Percentiles rank a stretch among this genome's conserved stretches.
phyloP scores from a whole-genome alignment of 2,329 filamentous ascomycete species.

The Epichloe baconii region DNA sequence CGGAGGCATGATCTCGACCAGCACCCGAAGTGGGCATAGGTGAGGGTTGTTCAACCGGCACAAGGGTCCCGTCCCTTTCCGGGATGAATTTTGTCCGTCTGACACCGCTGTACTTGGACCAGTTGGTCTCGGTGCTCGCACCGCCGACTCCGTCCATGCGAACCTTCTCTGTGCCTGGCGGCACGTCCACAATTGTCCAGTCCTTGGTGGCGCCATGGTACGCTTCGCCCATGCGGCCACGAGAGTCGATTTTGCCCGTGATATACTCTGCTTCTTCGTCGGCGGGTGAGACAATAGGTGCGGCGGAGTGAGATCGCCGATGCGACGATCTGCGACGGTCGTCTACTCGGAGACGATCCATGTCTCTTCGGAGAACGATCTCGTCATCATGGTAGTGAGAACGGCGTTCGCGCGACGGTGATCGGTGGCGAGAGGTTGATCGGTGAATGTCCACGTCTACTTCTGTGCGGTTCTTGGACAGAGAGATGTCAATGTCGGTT shows the following conservation, averaged over 20 bases:
- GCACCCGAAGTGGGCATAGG: constrained; percentile 11
- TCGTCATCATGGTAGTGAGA: constrained; percentile 47
- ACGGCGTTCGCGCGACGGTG: constrained; percentile 26
- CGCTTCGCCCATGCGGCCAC: constrained; percentile 59
- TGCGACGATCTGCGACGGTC: constrained; percentile 24
- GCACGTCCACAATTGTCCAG: constrained; percentile 76
- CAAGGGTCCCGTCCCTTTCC: constrained; percentile 40
- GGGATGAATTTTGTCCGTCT: constrained; percentile 61
- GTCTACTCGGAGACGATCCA: constrained; percentile 32
- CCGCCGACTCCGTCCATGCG: constrained; percentile 69
- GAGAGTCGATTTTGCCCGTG: constrained; percentile 39
- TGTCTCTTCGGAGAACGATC: constrained; percentile 47
- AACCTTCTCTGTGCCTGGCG: constrained; percentile 71
- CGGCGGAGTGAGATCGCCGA: constrained; percentile 40
- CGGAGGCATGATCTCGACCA: constrained; percentile 28
- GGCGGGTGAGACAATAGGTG: constrained; percentile 25
- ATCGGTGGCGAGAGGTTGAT: constrained; percentile 17
- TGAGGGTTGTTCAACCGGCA: constrained; percentile 14
- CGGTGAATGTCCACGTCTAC: constrained; percentile 45
- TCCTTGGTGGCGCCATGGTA: constrained; percentile 60
- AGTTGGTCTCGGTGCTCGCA: constrained; percentile 62
- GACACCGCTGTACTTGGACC: constrained; percentile 68
- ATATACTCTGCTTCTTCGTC: constrained; percentile 54
- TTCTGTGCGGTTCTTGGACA: constrained; percentile 40
- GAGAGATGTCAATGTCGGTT: constrained; percentile 49